Base-by-base conservation (phyloP, 2,329 filamentous ascomycete genomes). In the Cladophialophora psammophila region DNA sequence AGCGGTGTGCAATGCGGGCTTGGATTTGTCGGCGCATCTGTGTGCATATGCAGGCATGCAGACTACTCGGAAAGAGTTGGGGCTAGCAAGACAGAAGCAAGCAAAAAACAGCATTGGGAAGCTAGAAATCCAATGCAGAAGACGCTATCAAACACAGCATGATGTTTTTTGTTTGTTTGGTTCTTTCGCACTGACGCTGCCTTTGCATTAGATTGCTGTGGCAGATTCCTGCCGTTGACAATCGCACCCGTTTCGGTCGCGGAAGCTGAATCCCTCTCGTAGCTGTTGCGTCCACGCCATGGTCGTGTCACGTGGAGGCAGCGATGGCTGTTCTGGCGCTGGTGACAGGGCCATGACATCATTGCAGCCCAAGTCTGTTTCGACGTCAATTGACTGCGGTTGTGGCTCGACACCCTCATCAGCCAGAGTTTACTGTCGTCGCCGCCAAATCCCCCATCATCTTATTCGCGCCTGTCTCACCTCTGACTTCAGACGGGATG, bases 11-110 rank as follows among this genome's bases (percentile, higher is more conserved):
- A 20, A 5, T 50, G 18, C 18, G 18, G 45, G 7, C 45, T 20
- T 26, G 1, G 2, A 20, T 4, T 9, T 26, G 45, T 50, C 12
- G 45, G 45, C 20, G 45, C 12, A 26, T 26, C 20, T 50, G 18
- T 60, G 58, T 60, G 58, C 58, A 26, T 52, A 60, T 34, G 18
- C 20, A 40, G n/a, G 56, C 40, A n/a, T 42, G 45, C 45, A 50
- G 18, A 50, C 45, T 50, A 50, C 26, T 50, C 20, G 18, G 45
- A 50, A 26, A 26, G 18, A 50, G 45, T 50, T 50, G 45, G 45
- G 45, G 45, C 45, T 50, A 50, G 45, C 15, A n/a, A 50, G 45
- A 50, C 45, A 50, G 45, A 50, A 50, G 45, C 45, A 50, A 50
- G 45, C 9, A 5, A 50, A 50, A 5, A 50, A 50, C 18, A 50